phyloP scores from a whole-genome alignment of 1,139 yeast genomes.

The Candida sojae region DNA sequence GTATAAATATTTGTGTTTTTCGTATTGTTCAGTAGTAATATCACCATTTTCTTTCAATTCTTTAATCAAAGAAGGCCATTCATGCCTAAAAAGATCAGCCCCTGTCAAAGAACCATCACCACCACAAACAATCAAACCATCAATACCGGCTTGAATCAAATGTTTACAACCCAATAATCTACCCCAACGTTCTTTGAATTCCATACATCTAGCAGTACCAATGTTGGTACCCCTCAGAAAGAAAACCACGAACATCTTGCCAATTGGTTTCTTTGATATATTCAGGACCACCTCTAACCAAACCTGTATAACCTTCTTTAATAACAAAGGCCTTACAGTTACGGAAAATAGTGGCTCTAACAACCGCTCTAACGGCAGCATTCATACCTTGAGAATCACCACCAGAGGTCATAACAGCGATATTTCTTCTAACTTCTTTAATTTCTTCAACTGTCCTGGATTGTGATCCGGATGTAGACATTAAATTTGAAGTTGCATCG shows the following conservation, averaged over 20 bases:
- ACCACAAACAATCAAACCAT: conserved; percentile 80
- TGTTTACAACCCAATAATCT: conserved; percentile 67
- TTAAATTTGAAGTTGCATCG: conserved; percentile 9
- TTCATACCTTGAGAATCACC: conserved; percentile 91
- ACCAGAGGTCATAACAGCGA: conserved; percentile 85
- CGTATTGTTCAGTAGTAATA: conserved; percentile 53
- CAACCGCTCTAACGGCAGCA: conserved; percentile 79
- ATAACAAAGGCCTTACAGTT: conserved; percentile 76
- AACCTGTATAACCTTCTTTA: conserved; percentile 78
- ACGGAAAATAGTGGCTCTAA: conserved; percentile 68
- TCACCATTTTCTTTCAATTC: conserved; percentile 55
- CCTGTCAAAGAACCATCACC: conserved; percentile 88
- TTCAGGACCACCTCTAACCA: conserved; percentile 65
- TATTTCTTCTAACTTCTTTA: conserved; percentile 33
- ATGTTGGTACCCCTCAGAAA: conserved; percentile 78
- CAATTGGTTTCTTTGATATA: conserved; percentile 67
- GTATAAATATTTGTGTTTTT: conserved; percentile 57
- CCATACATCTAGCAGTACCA: conserved; percentile 78
- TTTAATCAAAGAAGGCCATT: conserved; percentile 73
- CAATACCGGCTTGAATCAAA: conserved; percentile 71
- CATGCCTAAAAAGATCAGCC: conserved; percentile 74
- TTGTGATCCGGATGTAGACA: conserved; percentile 17
- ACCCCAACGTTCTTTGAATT: conserved; percentile 68
- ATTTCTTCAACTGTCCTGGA: conserved; percentile 14
- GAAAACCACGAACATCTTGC: conserved; percentile 77